phyloP scores from a whole-genome alignment of 1,284 basidiomycete genomes.

The Waitea zeae region DNA sequence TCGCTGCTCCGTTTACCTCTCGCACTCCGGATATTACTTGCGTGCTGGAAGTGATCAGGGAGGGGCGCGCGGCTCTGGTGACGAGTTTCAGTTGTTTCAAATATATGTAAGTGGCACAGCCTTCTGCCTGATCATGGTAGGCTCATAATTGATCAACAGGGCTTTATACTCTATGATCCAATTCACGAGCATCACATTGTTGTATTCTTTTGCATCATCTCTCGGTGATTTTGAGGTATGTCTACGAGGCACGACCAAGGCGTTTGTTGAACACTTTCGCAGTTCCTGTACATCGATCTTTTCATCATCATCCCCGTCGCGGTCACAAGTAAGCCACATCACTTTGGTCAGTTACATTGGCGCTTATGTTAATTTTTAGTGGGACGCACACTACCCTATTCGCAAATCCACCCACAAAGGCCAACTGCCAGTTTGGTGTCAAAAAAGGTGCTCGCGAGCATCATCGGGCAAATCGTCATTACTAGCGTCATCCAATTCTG shows the following conservation, averaged over 20 bases:
- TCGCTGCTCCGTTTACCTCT: conserved; percentile 97
- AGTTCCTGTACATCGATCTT: conserved; percentile 96
- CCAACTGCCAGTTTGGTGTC: conserved; percentile 96
- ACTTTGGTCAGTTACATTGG: background rate
- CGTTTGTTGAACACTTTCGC: conserved; percentile 6
- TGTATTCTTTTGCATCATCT: conserved; percentile 94
- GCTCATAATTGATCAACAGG: no score
- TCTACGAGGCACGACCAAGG: conserved; percentile 7
- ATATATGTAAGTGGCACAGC: conserved; percentile 74
- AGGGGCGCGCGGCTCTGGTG: conserved; percentile 88
- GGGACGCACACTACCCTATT: conserved; percentile 87
- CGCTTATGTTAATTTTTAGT: conserved; percentile 27
- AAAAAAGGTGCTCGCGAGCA: conserved; percentile 87
- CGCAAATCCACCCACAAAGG: conserved; percentile 74
- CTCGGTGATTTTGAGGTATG: conserved; percentile 89
- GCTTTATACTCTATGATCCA: conserved; percentile 85
- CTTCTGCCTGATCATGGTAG: no score
- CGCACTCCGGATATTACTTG: conserved; percentile 91
- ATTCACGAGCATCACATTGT: conserved; percentile 74
- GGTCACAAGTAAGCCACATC: conserved; percentile 64
- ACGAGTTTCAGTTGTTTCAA: conserved; percentile 99
- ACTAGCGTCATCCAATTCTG: conserved; percentile 76
- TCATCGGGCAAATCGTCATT: conserved; percentile 86
- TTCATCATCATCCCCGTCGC: conserved; percentile 97
- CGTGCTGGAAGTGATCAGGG: conserved; percentile 91